Evolutionary conservation across 257 asterid species (phyloP).

Genomic region (Solanum pinnatisectum): DNA sequence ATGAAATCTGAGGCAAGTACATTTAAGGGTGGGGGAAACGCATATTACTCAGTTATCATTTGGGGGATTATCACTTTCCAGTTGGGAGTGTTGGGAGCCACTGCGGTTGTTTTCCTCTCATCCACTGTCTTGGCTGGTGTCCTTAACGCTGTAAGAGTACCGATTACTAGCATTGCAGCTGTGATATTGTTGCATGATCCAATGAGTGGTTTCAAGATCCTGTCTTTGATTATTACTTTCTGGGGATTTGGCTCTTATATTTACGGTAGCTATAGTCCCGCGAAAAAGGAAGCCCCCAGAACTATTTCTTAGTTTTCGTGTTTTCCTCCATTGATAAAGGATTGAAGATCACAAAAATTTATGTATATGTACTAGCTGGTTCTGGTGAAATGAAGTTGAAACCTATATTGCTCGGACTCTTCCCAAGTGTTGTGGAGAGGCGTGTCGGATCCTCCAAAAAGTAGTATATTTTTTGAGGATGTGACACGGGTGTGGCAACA

Average conservation of each 20-base stretch:
- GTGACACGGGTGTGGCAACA: not conserved
- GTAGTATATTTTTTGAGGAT: not conserved
- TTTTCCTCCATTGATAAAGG: not conserved
- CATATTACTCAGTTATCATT: constrained; percentile 49
- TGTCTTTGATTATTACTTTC: constrained; percentile 58
- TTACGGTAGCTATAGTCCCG: constrained; percentile 44
- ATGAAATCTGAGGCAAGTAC: constrained; percentile 55
- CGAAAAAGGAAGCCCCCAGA: constrained; percentile 17
- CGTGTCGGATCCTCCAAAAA: not conserved
- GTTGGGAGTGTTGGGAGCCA: constrained; percentile 72
- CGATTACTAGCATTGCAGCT: constrained; percentile 76
- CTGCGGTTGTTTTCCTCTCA: constrained; percentile 65
- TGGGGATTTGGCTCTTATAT: constrained; percentile 89
- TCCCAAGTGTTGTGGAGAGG: not conserved
- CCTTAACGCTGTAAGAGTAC: constrained; percentile 81
- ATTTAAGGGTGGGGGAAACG: constrained; percentile 51
- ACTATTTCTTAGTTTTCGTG: not conserved
- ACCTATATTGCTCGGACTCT: not conserved
- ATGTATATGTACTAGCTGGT: not conserved
- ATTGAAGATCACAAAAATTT: not conserved
- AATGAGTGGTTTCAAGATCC: constrained; percentile 91
- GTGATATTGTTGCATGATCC: constrained; percentile 60
- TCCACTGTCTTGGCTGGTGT: constrained; percentile 89
- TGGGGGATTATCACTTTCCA: constrained; percentile 77
- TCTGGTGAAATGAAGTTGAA: not conserved